These are phyloP conservation scores for Tagetes erecta DNA, from an alignment of 129 eudicot genomes.

Conservation along the genomic window DNA sequence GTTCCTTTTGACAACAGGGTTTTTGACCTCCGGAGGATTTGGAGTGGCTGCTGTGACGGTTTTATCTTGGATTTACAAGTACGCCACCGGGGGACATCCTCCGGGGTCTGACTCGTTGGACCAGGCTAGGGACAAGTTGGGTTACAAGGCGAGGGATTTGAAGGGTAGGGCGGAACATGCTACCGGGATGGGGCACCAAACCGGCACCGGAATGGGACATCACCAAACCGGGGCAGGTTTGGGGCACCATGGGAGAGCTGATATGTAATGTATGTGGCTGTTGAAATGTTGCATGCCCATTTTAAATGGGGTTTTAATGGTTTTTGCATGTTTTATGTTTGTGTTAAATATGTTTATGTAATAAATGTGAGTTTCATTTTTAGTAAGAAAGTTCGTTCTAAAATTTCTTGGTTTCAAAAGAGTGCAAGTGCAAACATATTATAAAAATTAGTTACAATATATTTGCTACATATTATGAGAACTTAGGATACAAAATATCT, in stretches of 20 bases:
- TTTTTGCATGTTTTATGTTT: not conserved
- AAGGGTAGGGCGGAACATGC: slow-evolving; percentile 57
- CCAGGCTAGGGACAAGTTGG: slow-evolving; percentile 47
- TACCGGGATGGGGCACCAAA: slow-evolving; percentile 31
- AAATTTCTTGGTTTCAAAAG: no score
- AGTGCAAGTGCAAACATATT: no score
- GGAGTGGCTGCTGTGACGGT: slow-evolving; percentile 61
- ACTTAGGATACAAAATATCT: no score
- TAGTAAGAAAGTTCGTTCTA: not conserved
- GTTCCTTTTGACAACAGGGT: slow-evolving; percentile 49
- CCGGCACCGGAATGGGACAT: no score
- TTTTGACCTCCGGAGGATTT: slow-evolving; percentile 60
- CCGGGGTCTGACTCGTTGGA: slow-evolving; percentile 51
- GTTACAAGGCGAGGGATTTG: slow-evolving; percentile 55
- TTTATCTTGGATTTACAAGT: slow-evolving; percentile 62
- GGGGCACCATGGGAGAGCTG: slow-evolving; percentile 31
- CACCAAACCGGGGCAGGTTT: not conserved
- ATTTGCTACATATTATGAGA: no score
- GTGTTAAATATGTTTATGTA: slow-evolving; percentile 14
- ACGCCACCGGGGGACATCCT: slow-evolving; percentile 53
- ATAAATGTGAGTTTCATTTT: not conserved
- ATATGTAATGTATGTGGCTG: not conserved
- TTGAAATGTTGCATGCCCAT: not conserved
- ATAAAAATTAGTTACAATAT: no score
- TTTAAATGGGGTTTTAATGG: slow-evolving; percentile 15